These are phyloP conservation scores for Cryptomeria japonica DNA, from an alignment of 75 land plant genomes.

Conservation along the genomic window DNA sequence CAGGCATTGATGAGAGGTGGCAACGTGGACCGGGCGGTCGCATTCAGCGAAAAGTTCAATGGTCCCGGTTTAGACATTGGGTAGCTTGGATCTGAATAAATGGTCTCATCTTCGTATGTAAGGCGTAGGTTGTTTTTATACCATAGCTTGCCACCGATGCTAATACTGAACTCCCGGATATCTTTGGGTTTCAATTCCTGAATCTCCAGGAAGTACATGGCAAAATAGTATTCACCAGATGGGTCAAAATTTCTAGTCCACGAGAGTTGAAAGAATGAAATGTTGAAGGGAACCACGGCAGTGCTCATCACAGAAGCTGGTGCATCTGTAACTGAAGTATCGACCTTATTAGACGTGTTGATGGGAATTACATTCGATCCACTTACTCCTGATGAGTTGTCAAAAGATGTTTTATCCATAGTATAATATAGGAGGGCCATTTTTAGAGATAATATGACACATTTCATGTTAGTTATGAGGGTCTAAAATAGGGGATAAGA, in stretches of 20 bases:
- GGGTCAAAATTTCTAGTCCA: not conserved
- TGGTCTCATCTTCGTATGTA: too few species aligned
- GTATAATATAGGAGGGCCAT: too few species aligned
- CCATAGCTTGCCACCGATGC: not conserved
- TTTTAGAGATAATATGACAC: too few species aligned
- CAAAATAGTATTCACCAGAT: too few species aligned
- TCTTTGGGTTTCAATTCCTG: too few species aligned
- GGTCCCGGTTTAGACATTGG: not conserved
- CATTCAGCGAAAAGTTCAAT: not conserved
- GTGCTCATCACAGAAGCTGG: not conserved
- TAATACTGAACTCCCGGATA: too few species aligned
- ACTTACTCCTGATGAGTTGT: rapidly evolving
- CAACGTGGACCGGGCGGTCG: not conserved
- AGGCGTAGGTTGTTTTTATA: not conserved
- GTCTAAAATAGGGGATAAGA: too few species aligned
- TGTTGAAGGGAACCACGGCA: not conserved
- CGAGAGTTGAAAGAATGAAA: not conserved
- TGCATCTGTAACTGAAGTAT: not conserved
- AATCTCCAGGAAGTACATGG: too few species aligned
- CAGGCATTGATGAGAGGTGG: too few species aligned
- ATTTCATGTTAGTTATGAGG: too few species aligned
- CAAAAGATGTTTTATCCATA: too few species aligned
- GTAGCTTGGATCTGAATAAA: not conserved
- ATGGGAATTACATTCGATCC: too few species aligned
- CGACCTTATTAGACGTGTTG: not conserved